Percentiles rank a stretch among this genome's conserved stretches.
These are phyloP conservation scores for Naganishia sp. DNA, from an alignment of 1,284 basidiomycete genomes.

Conservation along the genomic window DNA sequence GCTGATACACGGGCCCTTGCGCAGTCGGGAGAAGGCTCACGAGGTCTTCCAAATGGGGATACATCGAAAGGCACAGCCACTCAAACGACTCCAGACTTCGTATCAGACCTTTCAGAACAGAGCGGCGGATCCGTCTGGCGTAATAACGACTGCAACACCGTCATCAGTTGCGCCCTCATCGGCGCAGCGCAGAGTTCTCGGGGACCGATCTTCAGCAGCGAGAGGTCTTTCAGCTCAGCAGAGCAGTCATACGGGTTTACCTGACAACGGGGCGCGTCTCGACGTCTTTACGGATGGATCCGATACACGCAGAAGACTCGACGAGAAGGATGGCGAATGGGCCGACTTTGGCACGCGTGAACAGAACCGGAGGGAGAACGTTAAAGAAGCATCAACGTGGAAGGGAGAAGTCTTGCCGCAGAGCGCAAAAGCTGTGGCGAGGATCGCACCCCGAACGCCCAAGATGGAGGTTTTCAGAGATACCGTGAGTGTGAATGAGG, in stretches of 20 bases:
- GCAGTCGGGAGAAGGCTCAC: constrained; percentile 74
- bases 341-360: constrained; percentile 57
- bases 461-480: constrained; percentile 60
- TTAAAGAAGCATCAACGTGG: constrained; percentile 55
- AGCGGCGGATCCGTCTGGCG: constrained; percentile 25
- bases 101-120: constrained; percentile 73
- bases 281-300: constrained; percentile 54
- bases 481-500: constrained; percentile 43
- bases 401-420: constrained; percentile 56
- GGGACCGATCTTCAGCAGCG: constrained; percentile 5
- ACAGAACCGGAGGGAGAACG: constrained; percentile 57
- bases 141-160: constrained; percentile 15
- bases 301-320: constrained; percentile 23
- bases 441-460: constrained; percentile 52
- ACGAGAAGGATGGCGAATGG: constrained; percentile 50
- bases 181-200: constrained; percentile 17
- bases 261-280: constrained; percentile 52
- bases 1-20: not conserved
- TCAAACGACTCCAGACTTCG: constrained; percentile 79
- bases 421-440: constrained; percentile 39
- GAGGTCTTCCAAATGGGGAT: constrained; percentile 82
- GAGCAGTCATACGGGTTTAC: constrained; percentile 27
- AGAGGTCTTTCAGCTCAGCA: not conserved
- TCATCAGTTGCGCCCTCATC: constrained; percentile 10
- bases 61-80: constrained; percentile 72